phyloP scores from a whole-genome alignment of 1,284 basidiomycete genomes.

The Heliocybe sulcata region DNA sequence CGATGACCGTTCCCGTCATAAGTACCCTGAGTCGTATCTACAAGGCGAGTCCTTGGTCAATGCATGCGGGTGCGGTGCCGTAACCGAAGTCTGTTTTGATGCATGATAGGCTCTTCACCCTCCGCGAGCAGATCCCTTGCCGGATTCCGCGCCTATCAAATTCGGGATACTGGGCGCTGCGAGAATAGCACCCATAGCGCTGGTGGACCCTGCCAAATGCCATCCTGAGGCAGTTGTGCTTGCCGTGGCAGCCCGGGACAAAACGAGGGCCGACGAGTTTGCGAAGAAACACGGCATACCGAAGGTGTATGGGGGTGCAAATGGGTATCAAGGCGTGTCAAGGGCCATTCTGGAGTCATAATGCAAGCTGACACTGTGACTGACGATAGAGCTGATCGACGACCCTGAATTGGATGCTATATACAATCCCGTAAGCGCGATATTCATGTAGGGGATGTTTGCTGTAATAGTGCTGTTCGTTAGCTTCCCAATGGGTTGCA shows the following conservation, averaged over 20 bases:
- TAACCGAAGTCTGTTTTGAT: neutral
- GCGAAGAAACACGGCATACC: conserved; percentile 50
- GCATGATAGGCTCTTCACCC: conserved; percentile 7
- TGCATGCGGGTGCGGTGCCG: neutral
- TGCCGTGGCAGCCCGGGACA: conserved; percentile 59
- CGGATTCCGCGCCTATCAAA: conserved; percentile 26
- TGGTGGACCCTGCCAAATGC: conserved; percentile 44
- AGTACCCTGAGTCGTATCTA: neutral
- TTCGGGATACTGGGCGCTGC: conserved; percentile 64
- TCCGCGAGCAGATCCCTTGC: neutral
- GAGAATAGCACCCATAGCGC: conserved; percentile 49
- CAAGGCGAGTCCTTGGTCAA: neutral
- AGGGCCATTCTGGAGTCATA: neutral
- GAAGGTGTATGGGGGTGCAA: conserved; percentile 43
- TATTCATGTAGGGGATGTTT: neutral
- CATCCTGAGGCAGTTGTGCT: conserved; percentile 54
- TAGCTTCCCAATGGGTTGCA: conserved; percentile 66
- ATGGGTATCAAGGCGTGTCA: conserved; percentile 44
- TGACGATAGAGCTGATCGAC: conserved; percentile 41
- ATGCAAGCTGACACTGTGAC: neutral
- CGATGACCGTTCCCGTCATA: neutral
- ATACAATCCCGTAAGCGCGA: conserved; percentile 47
- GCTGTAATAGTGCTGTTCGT: conserved; percentile 1
- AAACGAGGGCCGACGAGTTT: conserved; percentile 38
- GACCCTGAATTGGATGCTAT: conserved; percentile 54